phyloP scores from a whole-genome alignment of 2,329 filamentous ascomycete species.

The Balansia obtecta region DNA sequence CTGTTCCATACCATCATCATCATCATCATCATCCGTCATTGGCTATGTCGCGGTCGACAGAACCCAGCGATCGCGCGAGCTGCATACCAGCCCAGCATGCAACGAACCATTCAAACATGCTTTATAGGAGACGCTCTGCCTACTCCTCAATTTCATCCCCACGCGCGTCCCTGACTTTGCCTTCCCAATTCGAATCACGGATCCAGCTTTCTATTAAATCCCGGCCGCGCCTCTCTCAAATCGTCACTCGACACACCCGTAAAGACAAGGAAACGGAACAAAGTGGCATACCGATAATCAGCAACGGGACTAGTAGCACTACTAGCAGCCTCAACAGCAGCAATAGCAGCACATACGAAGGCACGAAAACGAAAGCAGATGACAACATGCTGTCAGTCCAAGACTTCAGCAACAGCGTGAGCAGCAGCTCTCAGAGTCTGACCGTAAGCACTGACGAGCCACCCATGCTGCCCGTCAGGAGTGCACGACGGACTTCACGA shows the following conservation, averaged over 20 bases:
- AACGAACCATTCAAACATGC: neutral
- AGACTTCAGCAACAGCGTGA: slow-evolving; percentile 10
- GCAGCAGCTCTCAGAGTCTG: slow-evolving; percentile 8
- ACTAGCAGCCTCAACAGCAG: slow-evolving; percentile 2
- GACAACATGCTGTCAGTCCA: slow-evolving; percentile 19
- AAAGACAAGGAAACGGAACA: neutral
- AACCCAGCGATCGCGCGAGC: slow-evolving; percentile 6
- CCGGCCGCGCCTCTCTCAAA: neutral
- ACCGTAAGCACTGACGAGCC: slow-evolving; percentile 10
- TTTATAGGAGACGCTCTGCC: slow-evolving; percentile 13
- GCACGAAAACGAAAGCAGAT: neutral
- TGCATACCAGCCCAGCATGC: slow-evolving; percentile 10
- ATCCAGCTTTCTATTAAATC: slow-evolving; percentile 4
- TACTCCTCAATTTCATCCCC: slow-evolving; percentile 6
- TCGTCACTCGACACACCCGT: neutral
- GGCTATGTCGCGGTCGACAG: slow-evolving; percentile 10
- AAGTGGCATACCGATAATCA: slow-evolving; percentile 4
- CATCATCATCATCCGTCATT: slow-evolving; percentile 1
- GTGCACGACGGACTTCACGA: slow-evolving; percentile 34
- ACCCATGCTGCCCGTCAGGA: slow-evolving; percentile 38
- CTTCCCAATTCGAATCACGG: slow-evolving; percentile 1
- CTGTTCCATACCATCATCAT: slow-evolving; percentile 1
- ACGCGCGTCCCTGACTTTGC: neutral
- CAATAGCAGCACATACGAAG: neutral
- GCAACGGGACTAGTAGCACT: neutral